These are phyloP conservation scores for Corinectria fuckeliana DNA, from an alignment of 2,329 filamentous ascomycete species.

Conservation along the genomic window DNA sequence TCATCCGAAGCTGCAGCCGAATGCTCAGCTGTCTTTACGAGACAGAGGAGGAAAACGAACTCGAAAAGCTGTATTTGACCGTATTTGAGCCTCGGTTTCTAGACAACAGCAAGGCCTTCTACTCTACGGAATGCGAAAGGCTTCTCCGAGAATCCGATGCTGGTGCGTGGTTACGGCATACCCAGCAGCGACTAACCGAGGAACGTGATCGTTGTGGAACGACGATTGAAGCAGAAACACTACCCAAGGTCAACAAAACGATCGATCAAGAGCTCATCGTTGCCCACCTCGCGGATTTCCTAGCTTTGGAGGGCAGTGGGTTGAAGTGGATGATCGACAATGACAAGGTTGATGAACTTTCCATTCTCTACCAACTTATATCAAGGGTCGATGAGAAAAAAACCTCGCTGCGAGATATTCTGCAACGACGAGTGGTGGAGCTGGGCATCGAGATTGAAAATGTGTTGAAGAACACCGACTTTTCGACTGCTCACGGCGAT, in stretches of 20 bases:
- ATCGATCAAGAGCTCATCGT: slow-evolving; percentile 83
- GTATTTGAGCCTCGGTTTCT: slow-evolving; percentile 84
- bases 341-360: slow-evolving; percentile 78
- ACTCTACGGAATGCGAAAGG: slow-evolving; percentile 74
- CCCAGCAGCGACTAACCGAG: slow-evolving; percentile 75
- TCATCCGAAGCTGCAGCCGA: slow-evolving; percentile 82
- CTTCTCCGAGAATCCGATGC: slow-evolving; percentile 82
- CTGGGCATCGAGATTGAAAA: slow-evolving; percentile 86
- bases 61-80: slow-evolving; percentile 81
- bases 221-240: slow-evolving; percentile 76
- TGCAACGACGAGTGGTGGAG: slow-evolving; percentile 78
- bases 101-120: slow-evolving; percentile 73
- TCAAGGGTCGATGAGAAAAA: slow-evolving; percentile 79
- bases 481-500: slow-evolving; percentile 50
- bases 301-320: slow-evolving; percentile 84
- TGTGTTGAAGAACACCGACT: slow-evolving; percentile 61
- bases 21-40: slow-evolving; percentile 94
- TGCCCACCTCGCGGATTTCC: slow-evolving; percentile 78
- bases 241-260: slow-evolving; percentile 75
- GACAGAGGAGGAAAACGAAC: slow-evolving; percentile 76
- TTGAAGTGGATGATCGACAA: slow-evolving; percentile 91
- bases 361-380: slow-evolving; percentile 82
- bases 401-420: slow-evolving; percentile 68
- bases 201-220: slow-evolving; percentile 84
- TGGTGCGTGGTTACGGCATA: slow-evolving; percentile 79